Evolutionary conservation across 352 stramenopile species (phyloP).

Genomic region (Phytophthora palmivora): DNA sequence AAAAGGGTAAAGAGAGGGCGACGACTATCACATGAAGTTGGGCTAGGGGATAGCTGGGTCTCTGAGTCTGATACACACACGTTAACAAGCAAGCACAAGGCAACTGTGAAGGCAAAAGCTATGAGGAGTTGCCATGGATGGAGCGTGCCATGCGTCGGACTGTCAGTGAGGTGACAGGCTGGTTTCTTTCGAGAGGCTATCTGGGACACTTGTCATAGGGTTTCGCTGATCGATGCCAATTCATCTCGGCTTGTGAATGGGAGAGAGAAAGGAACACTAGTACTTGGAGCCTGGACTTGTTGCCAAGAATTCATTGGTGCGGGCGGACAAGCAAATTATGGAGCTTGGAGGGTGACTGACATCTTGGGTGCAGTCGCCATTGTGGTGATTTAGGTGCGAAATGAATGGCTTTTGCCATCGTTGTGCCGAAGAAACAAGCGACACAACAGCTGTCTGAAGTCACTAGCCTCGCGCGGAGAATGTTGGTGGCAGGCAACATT

Average conservation of each 20-base stretch:
- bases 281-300: no score
- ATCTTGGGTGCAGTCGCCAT: no score
- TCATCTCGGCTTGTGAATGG: slow-evolving; percentile 15
- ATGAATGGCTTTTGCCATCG: no score
- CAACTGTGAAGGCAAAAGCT: not conserved
- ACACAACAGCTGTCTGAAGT: no score
- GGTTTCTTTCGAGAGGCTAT: slow-evolving; percentile 23
- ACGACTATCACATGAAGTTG: slow-evolving; percentile 27
- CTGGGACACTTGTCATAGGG: slow-evolving; percentile 23
- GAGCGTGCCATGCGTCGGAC: not conserved
- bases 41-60: slow-evolving; percentile 25
- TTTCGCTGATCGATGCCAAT: slow-evolving; percentile 31
- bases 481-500: no score
- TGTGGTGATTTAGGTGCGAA: no score
- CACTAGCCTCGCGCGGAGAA: no score
- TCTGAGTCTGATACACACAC: slow-evolving; percentile 3
- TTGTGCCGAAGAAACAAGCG: no score
- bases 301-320: no score
- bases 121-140: not conserved
- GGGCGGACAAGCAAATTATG: no score
- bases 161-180: not conserved
- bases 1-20: slow-evolving; percentile 4
- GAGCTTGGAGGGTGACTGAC: no score
- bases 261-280: slow-evolving; percentile 9
- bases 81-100: not conserved